phyloP scores from a whole-genome alignment of 805 yeast species.

The Saturnispora ahearnii region DNA sequence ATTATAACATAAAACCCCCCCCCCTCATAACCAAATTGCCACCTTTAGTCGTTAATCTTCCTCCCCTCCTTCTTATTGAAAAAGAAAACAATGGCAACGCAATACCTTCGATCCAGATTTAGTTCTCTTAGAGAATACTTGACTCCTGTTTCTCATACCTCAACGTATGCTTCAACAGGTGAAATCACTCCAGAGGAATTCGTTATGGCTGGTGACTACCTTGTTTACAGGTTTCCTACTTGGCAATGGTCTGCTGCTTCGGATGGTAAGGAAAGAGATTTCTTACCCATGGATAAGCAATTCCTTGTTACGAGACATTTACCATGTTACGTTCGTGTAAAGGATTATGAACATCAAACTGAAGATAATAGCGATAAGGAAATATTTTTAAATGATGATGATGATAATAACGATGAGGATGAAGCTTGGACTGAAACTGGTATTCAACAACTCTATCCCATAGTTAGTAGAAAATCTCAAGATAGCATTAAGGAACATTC shows the following conservation, averaged over 20 bases:
- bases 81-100: constrained; percentile 18
- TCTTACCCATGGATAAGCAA: constrained; percentile 82
- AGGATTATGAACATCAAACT: constrained; percentile 31
- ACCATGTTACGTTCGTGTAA: constrained; percentile 72
- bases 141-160: constrained; percentile 82
- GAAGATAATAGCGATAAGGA: constrained; percentile 26
- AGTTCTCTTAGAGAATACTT: constrained; percentile 84
- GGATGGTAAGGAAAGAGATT: constrained; percentile 46
- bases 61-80: not conserved
- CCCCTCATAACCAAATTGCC: not conserved
- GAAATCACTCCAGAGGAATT: constrained; percentile 95
- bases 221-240: constrained; percentile 87
- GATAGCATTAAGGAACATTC: constrained; percentile 9
- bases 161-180: constrained; percentile 80
- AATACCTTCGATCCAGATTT: constrained; percentile 56
- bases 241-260: constrained; percentile 85
- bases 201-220: constrained; percentile 87
- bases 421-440: constrained; percentile 4
- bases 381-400: constrained; percentile 1
- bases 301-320: constrained; percentile 82
- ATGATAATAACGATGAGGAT: not conserved
- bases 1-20: not conserved
- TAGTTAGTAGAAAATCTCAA: not conserved
- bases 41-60: not conserved
- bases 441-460: not conserved